These are phyloP conservation scores for Sonneratia caseolaris DNA, from an alignment of 345 rosid genomes.

Conservation along the genomic window DNA sequence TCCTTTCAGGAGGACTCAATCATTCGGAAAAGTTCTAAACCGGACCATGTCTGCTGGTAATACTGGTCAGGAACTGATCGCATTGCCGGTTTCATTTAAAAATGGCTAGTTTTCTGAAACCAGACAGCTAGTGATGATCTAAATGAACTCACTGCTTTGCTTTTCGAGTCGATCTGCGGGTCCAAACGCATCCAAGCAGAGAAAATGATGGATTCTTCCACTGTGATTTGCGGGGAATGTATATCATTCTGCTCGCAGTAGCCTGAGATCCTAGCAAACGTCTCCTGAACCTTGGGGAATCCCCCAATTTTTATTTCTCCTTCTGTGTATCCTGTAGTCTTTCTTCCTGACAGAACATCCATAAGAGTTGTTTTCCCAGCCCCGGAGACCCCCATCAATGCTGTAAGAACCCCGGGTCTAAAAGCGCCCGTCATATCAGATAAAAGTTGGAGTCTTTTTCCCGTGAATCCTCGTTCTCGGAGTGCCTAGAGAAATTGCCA, in stretches of 20 bases:
- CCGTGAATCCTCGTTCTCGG: conserved; percentile 33
- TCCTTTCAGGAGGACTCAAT: too few species aligned
- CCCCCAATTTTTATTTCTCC: conserved; percentile 67
- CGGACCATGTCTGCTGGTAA: not conserved
- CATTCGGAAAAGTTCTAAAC: not conserved
- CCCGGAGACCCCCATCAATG: conserved; percentile 82
- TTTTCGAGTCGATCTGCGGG: conserved; percentile 39
- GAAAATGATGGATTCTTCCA: conserved; percentile 58
- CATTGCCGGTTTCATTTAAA: not conserved
- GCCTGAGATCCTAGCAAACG: conserved; percentile 76
- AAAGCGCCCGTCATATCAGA: conserved; percentile 50
- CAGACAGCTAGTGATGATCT: not conserved
- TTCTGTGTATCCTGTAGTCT: conserved; percentile 61
- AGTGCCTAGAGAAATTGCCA: conserved; percentile 31
- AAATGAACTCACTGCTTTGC: conserved; percentile 36
- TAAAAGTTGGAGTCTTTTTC: conserved; percentile 54
- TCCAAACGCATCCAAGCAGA: conserved; percentile 79
- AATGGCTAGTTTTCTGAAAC: not conserved
- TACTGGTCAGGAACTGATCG: not conserved
- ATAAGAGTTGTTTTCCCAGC: conserved; percentile 87
- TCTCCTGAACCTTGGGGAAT: conserved; percentile 58
- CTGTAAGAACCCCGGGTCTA: conserved; percentile 71
- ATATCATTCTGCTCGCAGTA: conserved; percentile 80
- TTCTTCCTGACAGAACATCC: conserved; percentile 81
- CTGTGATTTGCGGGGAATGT: conserved; percentile 64